Conservation (phyloP, 2,329 filamentous ascomycete species). For the Plectosphaerella cucumerina region DNA sequence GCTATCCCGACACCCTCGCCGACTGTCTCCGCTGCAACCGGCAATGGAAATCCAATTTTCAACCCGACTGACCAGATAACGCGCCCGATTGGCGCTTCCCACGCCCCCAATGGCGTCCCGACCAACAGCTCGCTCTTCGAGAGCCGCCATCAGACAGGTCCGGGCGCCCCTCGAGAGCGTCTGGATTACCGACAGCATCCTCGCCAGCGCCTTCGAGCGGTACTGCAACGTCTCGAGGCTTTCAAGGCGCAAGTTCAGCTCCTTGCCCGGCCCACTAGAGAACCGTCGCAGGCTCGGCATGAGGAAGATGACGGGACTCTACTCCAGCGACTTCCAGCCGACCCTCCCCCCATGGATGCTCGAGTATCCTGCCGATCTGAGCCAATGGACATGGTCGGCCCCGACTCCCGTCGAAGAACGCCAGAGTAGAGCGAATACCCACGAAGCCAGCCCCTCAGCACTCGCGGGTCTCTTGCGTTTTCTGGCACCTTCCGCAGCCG, state of each 20-base stretch:
- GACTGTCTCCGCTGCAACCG: not conserved
- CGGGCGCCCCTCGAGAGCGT: constrained; percentile 36
- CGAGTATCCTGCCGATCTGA: constrained; percentile 36
- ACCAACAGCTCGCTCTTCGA: constrained; percentile 39
- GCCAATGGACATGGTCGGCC: constrained; percentile 48
- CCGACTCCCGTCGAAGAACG: constrained; percentile 30
- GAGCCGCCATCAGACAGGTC: constrained; percentile 37
- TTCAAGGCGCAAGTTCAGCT: constrained; percentile 26
- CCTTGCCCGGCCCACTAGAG: constrained; percentile 51
- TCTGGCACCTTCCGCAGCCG: constrained; percentile 1
- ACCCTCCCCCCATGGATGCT: constrained; percentile 42
- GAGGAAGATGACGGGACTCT: constrained; percentile 49
- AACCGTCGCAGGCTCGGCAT: constrained; percentile 48
- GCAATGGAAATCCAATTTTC: not conserved
- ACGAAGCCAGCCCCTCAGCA: constrained; percentile 9
- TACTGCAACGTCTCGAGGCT: constrained; percentile 28
- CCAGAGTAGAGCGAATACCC: constrained; percentile 12
- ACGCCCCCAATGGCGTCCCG: constrained; percentile 23
- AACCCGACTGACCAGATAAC: too few species aligned
- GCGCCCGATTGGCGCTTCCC: not conserved
- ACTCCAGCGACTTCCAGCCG: constrained; percentile 31
- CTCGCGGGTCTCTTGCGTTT: not conserved
- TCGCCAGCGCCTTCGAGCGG: constrained; percentile 45
- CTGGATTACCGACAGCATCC: constrained; percentile 57
- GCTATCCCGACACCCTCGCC: not conserved